Evolutionary conservation across 2,329 filamentous ascomycete genomes (phyloP), one percentile per base, ranked within the genome.

Genomic region (Fusarium sp.): DNA sequence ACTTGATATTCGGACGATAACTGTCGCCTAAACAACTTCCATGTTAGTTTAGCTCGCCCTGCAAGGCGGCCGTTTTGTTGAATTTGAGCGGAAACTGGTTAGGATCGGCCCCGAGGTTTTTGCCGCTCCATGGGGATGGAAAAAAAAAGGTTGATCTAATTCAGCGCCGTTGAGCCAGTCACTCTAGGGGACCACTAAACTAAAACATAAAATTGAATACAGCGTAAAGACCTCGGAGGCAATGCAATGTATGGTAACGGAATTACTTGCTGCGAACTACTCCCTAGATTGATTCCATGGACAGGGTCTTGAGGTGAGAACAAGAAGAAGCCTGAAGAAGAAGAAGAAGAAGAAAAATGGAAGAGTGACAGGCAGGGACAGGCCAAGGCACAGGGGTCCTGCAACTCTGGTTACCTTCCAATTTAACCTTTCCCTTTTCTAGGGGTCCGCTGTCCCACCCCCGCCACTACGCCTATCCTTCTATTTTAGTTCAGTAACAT

Each of bases 361-460:
- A 30, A 61, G 56, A 62, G 44, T 63, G 60, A 49, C 62, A 66
- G 45, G 39, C 60, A 51, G 58, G 46, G 64, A 44, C 57, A 57
- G 47, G 48, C 60, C 63, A 58, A 43, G 64, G 51, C 64, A 57
- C 51, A 67, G 64, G 64, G 64, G 53, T 60, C 49, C 28, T 33
- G 26, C 43, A 46, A 30, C 40, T 63, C 45, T 37, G 57, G 43
- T 20, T 28, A 52, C 44, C 33, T 52, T 37, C n/a, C n/a, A n/a
- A n/a, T n/a, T 37, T 52, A 61, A 57, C 52, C 52, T 48, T 62
- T 56, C 59, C 28, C 10, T 30, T 30, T 30, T 48, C 44, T 45
- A 47, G 26, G 47, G 65, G 62, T 55, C 67, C 65, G 65, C 49
- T 73, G 72, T 74, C 71, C 74, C 74, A 72, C 72, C 74, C 74